These are phyloP conservation scores for Hymenochaete sp. DNA, from an alignment of 1,284 basidiomycete species.

Conservation along the genomic window DNA sequence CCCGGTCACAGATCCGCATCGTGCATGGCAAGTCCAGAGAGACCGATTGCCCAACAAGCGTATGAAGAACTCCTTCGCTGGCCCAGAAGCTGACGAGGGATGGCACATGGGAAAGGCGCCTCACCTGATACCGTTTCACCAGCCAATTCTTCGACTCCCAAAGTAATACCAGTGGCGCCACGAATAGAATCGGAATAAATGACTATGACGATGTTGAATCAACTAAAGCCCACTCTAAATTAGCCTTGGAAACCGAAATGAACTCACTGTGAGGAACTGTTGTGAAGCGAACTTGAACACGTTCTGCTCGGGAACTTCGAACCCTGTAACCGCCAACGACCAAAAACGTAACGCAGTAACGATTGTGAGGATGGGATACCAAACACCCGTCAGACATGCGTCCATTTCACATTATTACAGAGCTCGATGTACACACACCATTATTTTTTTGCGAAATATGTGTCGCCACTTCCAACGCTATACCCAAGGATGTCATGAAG, in stretches of 20 bases:
- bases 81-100: too few relatives aligned
- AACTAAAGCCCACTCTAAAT: constrained; percentile 8
- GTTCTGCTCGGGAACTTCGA: constrained; percentile 40
- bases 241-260: not conserved
- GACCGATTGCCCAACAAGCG: too few relatives aligned
- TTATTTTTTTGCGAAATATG: constrained; percentile 33
- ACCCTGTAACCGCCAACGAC: constrained; percentile 32
- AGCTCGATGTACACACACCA: constrained; percentile 29
- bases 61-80: too few relatives aligned
- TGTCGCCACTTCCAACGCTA: constrained; percentile 40
- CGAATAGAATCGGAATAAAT: constrained; percentile 47
- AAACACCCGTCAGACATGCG: too few relatives aligned
- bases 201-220: constrained; percentile 30
- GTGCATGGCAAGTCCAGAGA: too few relatives aligned
- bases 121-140: constrained; percentile 26
- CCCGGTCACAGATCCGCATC: too few relatives aligned
- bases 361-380: not conserved
- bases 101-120: constrained; percentile 31
- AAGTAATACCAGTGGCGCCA: constrained; percentile 23
- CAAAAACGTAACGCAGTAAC: not conserved
- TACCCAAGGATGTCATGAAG: constrained; percentile 38
- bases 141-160: constrained; percentile 21
- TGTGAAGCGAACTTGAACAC: constrained; percentile 39
- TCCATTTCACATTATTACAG: not conserved
- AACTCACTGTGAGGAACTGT: constrained; percentile 47